phyloP scores from a whole-genome alignment of 2,329 filamentous ascomycete genomes.

The Pestalotiopsis fici region DNA sequence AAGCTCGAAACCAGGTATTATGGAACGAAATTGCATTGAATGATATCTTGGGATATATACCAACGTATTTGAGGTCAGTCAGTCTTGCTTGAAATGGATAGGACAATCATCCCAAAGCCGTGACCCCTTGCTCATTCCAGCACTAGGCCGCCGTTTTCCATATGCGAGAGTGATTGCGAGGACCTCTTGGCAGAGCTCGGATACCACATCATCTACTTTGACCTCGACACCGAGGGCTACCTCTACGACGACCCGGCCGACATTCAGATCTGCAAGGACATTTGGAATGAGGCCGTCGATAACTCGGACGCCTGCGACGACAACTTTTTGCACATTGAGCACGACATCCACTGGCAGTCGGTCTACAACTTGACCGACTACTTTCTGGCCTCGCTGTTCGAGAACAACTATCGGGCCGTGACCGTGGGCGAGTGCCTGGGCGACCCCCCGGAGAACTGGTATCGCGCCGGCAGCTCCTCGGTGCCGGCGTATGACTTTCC shows the following conservation, averaged over 20 bases:
- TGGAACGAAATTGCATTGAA: slow-evolving; percentile 35
- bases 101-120: not conserved
- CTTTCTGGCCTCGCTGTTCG: slow-evolving; percentile 40
- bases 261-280: slow-evolving; percentile 37
- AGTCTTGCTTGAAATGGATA: not conserved
- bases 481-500: slow-evolving; percentile 28
- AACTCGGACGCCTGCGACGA: slow-evolving; percentile 27
- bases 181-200: slow-evolving; percentile 26
- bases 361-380: slow-evolving; percentile 49
- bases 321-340: slow-evolving; percentile 38
- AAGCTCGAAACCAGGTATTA: slow-evolving; percentile 30
- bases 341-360: slow-evolving; percentile 48
- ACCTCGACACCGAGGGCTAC: slow-evolving; percentile 33
- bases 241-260: slow-evolving; percentile 26
- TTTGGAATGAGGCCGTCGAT: slow-evolving; percentile 35
- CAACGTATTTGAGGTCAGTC: slow-evolving; percentile 32
- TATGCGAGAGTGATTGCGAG: slow-evolving; percentile 27
- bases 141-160: slow-evolving; percentile 30
- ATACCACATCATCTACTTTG: slow-evolving; percentile 31
- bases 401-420: slow-evolving; percentile 45
- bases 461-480: slow-evolving; percentile 37
- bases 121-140: not conserved
- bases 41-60: slow-evolving; percentile 33
- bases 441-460: slow-evolving; percentile 53
- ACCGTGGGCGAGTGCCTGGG: slow-evolving; percentile 58